phyloP scores from a whole-genome alignment of 164 flowering plant species.

The Litsea cubeba region DNA sequence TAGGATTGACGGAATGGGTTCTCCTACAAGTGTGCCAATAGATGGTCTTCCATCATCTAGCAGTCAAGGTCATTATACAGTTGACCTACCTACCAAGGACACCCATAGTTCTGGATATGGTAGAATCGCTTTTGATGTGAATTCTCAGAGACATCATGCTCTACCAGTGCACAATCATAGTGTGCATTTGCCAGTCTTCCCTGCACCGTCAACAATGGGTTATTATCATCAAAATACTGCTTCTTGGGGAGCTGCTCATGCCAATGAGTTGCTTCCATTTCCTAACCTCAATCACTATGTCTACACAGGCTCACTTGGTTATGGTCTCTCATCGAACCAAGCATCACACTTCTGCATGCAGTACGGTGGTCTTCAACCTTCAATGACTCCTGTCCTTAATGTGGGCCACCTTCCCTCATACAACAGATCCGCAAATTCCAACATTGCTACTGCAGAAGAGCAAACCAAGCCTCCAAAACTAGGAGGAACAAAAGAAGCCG shows the following conservation, averaged over 20 bases:
- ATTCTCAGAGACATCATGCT: conserved; percentile 32
- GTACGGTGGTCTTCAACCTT: conserved; percentile 48
- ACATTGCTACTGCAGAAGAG: conserved; percentile 33
- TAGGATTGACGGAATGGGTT: conserved; percentile 21
- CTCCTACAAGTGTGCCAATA: conserved; percentile 12
- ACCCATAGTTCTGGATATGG: conserved; percentile 26
- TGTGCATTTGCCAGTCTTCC: conserved; percentile 52
- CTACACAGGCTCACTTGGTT: conserved; percentile 50
- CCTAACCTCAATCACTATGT: conserved; percentile 54
- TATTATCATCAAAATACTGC: conserved; percentile 73
- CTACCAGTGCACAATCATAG: conserved; percentile 41
- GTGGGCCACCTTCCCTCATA: conserved; percentile 49
- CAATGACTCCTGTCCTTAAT: conserved; percentile 41
- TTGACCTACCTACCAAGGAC: conserved; percentile 21
- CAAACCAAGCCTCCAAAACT: conserved; percentile 22
- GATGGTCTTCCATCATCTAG: background rate
- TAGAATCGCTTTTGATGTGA: conserved; percentile 20
- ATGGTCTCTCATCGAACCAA: conserved; percentile 45
- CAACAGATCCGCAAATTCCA: conserved; percentile 42
- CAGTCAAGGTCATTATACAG: background rate
- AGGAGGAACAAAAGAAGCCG: conserved; percentile 21
- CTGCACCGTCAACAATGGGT: conserved; percentile 57
- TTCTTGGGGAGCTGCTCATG: conserved; percentile 62
- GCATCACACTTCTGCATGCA: conserved; percentile 60
- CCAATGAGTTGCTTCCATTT: conserved; percentile 61